Percentiles rank a stretch among this genome's conserved stretches.
Conservation (phyloP, 192 early-diverging fungal genomes). For the Coemansia reversa region DNA sequence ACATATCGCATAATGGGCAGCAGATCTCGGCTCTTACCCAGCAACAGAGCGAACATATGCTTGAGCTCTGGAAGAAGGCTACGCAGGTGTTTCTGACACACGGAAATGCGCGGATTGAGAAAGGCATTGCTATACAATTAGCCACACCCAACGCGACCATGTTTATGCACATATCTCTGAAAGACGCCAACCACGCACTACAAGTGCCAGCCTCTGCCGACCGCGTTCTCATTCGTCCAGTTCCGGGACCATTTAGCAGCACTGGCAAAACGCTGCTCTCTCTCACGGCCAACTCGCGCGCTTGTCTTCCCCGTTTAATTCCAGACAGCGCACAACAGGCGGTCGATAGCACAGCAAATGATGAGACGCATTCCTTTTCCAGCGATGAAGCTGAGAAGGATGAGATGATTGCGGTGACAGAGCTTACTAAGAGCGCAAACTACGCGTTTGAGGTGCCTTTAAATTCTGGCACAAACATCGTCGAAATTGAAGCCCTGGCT, state of each 20-base stretch:
- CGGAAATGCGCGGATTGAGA: constrained; percentile 42
- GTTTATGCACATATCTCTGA: constrained; percentile 42
- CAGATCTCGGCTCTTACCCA: constrained; percentile 6
- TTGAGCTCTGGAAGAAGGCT: constrained; percentile 42
- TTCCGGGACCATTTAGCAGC: constrained; percentile 38
- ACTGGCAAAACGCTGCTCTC: constrained; percentile 28
- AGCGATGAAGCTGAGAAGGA: constrained; percentile 48
- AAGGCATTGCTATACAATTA: constrained; percentile 32
- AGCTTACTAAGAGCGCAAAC: constrained; percentile 34
- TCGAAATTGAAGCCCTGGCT: constrained; percentile 34
- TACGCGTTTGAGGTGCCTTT: constrained; percentile 45
- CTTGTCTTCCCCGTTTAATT: constrained; percentile 33
- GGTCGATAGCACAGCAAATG: constrained; percentile 22
- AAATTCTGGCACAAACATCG: constrained; percentile 31
- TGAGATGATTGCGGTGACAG: constrained; percentile 4
- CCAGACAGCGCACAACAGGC: constrained; percentile 16
- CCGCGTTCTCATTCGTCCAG: constrained; percentile 34
- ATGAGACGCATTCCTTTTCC: constrained; percentile 32
- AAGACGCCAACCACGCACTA: constrained; percentile 38
- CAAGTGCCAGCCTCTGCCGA: constrained; percentile 22
- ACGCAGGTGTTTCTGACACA: constrained; percentile 44
- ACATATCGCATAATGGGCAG: constrained; percentile 14
- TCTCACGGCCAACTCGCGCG: constrained; percentile 30
- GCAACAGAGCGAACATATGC: constrained; percentile 29
- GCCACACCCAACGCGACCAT: constrained; percentile 41